Evolutionary conservation across 129 eudicot species (phyloP).

Genomic region (Rutidosis leptorrhynchoides): DNA sequence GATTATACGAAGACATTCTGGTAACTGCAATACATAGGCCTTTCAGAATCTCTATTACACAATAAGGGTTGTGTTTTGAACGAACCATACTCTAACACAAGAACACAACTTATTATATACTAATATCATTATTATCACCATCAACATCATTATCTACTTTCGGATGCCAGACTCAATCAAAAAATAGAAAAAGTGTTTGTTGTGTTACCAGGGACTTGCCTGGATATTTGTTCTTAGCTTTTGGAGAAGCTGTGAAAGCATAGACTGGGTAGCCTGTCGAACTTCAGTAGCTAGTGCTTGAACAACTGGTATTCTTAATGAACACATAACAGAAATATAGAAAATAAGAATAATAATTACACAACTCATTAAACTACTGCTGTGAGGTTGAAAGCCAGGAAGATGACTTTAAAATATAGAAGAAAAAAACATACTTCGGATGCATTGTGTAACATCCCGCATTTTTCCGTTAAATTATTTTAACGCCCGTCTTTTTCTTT

Average conservation of each 20-base stretch:
- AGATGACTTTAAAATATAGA: slow-evolving; percentile 3
- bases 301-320: slow-evolving; percentile 69
- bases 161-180: not conserved
- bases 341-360: slow-evolving; percentile 7
- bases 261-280: slow-evolving; percentile 82
- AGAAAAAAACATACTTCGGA: slow-evolving; percentile 64
- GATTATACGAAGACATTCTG: slow-evolving; percentile 97
- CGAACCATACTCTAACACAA: slow-evolving; percentile 7
- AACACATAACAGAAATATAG: not conserved
- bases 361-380: slow-evolving; percentile 15
- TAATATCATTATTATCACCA: slow-evolving; percentile 1
- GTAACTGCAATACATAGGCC: slow-evolving; percentile 58
- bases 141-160: slow-evolving; percentile 8
- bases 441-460: no score
- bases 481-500: no score
- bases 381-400: slow-evolving; percentile 13
- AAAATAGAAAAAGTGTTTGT: slow-evolving; percentile 7
- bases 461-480: no score
- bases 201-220: slow-evolving; percentile 36
- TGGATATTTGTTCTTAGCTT: slow-evolving; percentile 91
- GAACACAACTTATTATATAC: not conserved
- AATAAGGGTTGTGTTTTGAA: slow-evolving; percentile 17
- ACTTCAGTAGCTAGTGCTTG: slow-evolving; percentile 90
- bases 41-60: slow-evolving; percentile 19
- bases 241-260: slow-evolving; percentile 95